These are phyloP conservation scores for Penicillium roqueforti DNA, from an alignment of 495 filamentous ascomycete genomes.

Conservation along the genomic window DNA sequence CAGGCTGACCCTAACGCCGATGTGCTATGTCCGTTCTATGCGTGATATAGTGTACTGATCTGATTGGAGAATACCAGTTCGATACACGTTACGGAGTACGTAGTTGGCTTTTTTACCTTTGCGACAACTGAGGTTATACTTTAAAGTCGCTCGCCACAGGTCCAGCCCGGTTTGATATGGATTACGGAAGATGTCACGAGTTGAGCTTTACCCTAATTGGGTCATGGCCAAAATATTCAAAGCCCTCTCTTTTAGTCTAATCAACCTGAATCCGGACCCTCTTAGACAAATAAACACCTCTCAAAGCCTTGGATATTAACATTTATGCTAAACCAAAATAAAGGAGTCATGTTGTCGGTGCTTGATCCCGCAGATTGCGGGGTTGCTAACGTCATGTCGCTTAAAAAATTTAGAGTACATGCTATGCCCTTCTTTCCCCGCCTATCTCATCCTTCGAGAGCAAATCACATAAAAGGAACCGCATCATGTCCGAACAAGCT, in stretches of 20 bases:
- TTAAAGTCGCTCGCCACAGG: too few relatives aligned
- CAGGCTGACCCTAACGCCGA: slow-evolving; percentile 4
- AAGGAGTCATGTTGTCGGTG: slow-evolving; percentile 4
- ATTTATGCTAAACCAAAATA: slow-evolving; percentile 11
- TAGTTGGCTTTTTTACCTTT: not conserved
- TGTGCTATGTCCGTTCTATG: not conserved
- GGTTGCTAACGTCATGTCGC: slow-evolving; percentile 26
- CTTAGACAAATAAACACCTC: not conserved
- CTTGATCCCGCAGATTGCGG: slow-evolving; percentile 21
- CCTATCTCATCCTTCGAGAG: too few relatives aligned
- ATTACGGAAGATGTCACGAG: not conserved
- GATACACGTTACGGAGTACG: not conserved
- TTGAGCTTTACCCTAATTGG: not conserved
- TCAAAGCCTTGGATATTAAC: not conserved
- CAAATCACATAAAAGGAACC: not conserved
- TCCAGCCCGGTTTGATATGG: too few relatives aligned
- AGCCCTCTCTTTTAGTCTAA: slow-evolving; percentile 8
- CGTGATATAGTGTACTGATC: not conserved
- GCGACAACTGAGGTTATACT: not conserved
- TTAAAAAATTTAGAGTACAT: not conserved
- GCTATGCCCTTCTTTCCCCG: not conserved
- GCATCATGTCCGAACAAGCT: slow-evolving; percentile 28
- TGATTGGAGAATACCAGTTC: not conserved
- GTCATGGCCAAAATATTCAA: not conserved
- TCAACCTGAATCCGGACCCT: not conserved